Conservation (phyloP, 768 basidiomycete species). For the Termitomyces sp. region DNA sequence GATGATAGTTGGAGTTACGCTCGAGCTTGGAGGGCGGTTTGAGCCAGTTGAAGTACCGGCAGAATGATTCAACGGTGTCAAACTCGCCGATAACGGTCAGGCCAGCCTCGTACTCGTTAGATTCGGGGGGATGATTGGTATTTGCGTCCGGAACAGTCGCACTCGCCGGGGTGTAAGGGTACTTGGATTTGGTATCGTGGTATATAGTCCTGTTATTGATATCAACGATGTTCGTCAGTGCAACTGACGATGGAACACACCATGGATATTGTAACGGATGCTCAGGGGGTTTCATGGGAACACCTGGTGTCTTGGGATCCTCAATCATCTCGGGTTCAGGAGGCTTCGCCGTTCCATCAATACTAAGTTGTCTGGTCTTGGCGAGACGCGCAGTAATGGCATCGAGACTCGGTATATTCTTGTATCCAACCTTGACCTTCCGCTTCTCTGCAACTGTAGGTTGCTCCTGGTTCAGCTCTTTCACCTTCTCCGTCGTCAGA, state of each 20-base stretch:
- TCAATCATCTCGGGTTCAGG: constrained; percentile 78
- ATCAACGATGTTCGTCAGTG: constrained; percentile 4
- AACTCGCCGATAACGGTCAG: constrained; percentile 87
- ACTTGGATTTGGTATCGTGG: constrained; percentile 82
- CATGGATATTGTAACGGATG: constrained; percentile 85
- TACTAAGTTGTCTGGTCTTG: constrained; percentile 62
- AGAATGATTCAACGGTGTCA: constrained; percentile 86
- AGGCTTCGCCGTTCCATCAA: constrained; percentile 64
- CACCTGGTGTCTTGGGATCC: constrained; percentile 79
- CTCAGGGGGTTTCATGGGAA: constrained; percentile 68
- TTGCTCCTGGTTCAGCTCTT: constrained; percentile 63
- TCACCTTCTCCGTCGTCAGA: constrained; percentile 64
- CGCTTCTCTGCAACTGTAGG: constrained; percentile 28
- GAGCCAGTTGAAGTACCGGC: constrained; percentile 92
- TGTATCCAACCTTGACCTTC: constrained; percentile 63
- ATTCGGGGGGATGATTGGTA: constrained; percentile 51
- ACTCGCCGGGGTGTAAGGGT: constrained; percentile 51
- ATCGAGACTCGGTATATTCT: constrained; percentile 84
- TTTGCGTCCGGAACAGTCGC: constrained; percentile 26
- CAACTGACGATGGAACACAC: constrained; percentile 37
- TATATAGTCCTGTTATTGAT: constrained; percentile 69
- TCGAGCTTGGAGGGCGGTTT: constrained; percentile 88
- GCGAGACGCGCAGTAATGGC: constrained; percentile 80
- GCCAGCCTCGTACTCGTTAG: constrained; percentile 79
- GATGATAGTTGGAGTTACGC: constrained; percentile 89